Base-by-base conservation (phyloP, 2,329 filamentous ascomycete genomes). In the Sarocladium strictum region DNA sequence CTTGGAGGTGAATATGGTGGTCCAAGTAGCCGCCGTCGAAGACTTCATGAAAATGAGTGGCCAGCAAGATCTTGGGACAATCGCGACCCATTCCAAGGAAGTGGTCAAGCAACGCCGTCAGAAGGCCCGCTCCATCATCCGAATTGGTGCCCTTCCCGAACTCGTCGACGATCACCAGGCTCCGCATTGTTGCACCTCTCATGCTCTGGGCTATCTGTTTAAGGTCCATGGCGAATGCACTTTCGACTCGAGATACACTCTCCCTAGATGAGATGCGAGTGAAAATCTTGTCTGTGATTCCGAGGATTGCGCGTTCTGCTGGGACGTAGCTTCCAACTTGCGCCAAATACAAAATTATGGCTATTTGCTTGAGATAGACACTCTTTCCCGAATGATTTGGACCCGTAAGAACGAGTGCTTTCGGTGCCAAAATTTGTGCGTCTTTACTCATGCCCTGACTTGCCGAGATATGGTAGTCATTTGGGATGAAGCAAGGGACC, bases 301-400 rank as follows among this genome's bases (percentile, higher is more conserved):
- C 93, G 58, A 99, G 86, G 1, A 71, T 80, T 9, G 92, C 93
- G 26, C 70, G 74, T 15, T 85, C 78, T 1, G 92, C 93, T 1
- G 94, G 93, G 1, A 99, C 89, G 65, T 89, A 97, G 66, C 90
- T 93, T 53, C 94, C 94, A 53, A 96, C 82, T 65, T 99, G 94
- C 0, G 94, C 90, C 69, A 99, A 80, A 65, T 94, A 97, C 14
- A 96, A 85, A 56, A 96, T 94, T 51, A 97, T 74, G 3, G 92
- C 94, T 29, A 90, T 83, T 67, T 99, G 93, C 68, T 96, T 99
- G 65, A 97, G 78, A 68, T 96, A 97, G 0, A 97, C 83, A 61
- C 91, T 97, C 69, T 99, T 99, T 0, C 94, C 94, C 0, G 94
- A 97, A 67, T 94, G 95, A 62, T 99, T 99, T 3, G 94, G 92